Base-by-base conservation (phyloP, 768 basidiomycete species). In the Chlorophyllum brunneum region DNA sequence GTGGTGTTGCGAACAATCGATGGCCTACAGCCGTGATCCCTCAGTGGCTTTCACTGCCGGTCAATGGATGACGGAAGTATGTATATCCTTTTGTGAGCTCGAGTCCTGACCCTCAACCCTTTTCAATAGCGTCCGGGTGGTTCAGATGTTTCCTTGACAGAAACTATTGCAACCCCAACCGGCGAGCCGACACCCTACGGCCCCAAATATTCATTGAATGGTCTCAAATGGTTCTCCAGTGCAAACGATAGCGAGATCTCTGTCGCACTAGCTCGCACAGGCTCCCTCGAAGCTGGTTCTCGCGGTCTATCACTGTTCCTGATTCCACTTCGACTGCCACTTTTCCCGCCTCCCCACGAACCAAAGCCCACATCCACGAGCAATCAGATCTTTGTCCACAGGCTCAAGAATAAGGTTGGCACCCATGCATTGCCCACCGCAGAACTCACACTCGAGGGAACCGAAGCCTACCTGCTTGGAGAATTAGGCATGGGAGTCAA, bases 181-280 rank as follows among this genome's bases (percentile, higher is more conserved):
- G 64, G 69, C 5, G 61, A 68, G 30, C 55, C 54, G 1, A 62
- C 70, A 51, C 48, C 36, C 5, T 70, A 78, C 50, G 85, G 85
- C 16, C 69, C 77, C 2, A 66, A 72, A 43, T 86, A 86, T 63
- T 69, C 61, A 16, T 64, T 89, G 18, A 70, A 88, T 56, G 86
- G 88, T 2, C 80, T 89, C 64, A 90, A 89, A 67, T 90, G 88
- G 88, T 90, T 90, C 65, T 88, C 88, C 13, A 87, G 85, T 58
- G 89, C 89, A 1, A 87, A 87, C 0, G 89, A 91, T 58, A 81
- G 84, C 56, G 72, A 91, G 54, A 70, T 89, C 7, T 77, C 86
- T 0, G 73, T 91, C 22, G 86, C 85, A 1, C 70, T 91, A 4
- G 89, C 86, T 4, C 83, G 88, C 31, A 89, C 88, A 1, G 87